A percentile compares a stretch with the other conserved stretches of the same genome.
Evolutionary conservation across 257 asterid species (phyloP).

Genomic region (Eustoma russellianum): DNA sequence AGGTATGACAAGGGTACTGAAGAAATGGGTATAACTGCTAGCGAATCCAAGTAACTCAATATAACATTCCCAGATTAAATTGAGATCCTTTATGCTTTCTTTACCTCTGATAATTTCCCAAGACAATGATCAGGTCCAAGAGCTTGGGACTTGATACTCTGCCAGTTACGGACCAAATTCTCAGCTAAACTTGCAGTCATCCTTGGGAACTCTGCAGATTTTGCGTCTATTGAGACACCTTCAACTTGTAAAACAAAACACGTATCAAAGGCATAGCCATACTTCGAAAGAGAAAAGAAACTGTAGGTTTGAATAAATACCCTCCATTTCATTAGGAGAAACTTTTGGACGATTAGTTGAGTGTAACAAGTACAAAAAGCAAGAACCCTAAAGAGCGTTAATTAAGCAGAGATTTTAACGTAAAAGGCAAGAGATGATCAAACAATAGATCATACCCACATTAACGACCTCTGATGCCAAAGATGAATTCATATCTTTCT

Average conservation of each 20-base stretch:
- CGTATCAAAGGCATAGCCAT: too few species aligned
- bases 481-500: conserved; percentile 32
- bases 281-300: too few species aligned
- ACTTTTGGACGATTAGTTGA: not conserved
- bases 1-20: too few species aligned
- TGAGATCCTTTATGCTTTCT: not conserved
- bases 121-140: conserved; percentile 84
- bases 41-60: not conserved
- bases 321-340: not conserved
- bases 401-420: not conserved
- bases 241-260: conserved; percentile 13
- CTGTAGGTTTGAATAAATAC: too few species aligned
- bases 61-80: too few species aligned
- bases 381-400: too few species aligned
- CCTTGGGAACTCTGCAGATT: conserved; percentile 49
- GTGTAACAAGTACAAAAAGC: not conserved
- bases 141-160: conserved; percentile 69
- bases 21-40: too few species aligned
- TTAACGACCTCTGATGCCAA: conserved; percentile 56
- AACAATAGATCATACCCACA: conserved; percentile 56
- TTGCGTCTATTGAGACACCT: conserved; percentile 47
- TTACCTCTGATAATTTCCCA: conserved; percentile 68
- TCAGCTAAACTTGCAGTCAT: conserved; percentile 91
- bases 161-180: conserved; percentile 80
- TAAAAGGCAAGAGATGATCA: not conserved